Evolutionary conservation across 352 stramenopile genomes (phyloP), one percentile per base, ranked within the genome.

Genomic region (Globisporangium viniferum): DNA sequence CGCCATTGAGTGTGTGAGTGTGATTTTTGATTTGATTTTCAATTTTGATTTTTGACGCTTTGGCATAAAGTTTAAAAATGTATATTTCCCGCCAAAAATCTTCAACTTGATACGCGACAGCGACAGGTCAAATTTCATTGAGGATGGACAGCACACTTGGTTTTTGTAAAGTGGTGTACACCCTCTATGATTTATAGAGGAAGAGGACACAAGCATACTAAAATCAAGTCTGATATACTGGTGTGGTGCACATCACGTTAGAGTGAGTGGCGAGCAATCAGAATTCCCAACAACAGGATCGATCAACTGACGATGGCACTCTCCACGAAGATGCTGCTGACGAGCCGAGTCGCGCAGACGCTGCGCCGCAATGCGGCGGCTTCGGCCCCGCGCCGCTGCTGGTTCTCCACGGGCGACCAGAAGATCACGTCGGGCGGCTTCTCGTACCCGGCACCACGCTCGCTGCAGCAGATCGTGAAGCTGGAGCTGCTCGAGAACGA

Each of bases 381-480:
- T 5, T 3, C 48, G 2, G 14, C 44, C 5, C 20, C 18, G 22
- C 57, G 58, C 48, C 33, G 59, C 66, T 53, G 35, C 27, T 46
- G 59, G 35, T 67, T 65, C 58, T 62, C 66, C 14, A 46, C 60
- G 49, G 35, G 27, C 8, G 54, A 70, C 18, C 46, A 55, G 20
- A 72, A 72, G 44, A 39, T 72, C 60, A 68, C 61, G 60, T 72
- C 49, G 18, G 68, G 74, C 33, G 88, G 89, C 15, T 97, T 97
- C 63, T 95, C 89, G 48, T 96, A 92, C 62, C 89, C 89, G 33
- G 86, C 88, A 5, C 84, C 89, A 10, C 84, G 87, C 2, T 77
- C 82, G 46, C 77, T 97, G 65, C 78, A 91, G 62, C 84, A 95
- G 69, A 84, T 95, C 48, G 88, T 95, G 57, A 94, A 94, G 79